These are phyloP conservation scores for Pseudisothecium myosuroides DNA, from an alignment of 225 moss, liverwort and hornwort genomes.

Conservation along the genomic window DNA sequence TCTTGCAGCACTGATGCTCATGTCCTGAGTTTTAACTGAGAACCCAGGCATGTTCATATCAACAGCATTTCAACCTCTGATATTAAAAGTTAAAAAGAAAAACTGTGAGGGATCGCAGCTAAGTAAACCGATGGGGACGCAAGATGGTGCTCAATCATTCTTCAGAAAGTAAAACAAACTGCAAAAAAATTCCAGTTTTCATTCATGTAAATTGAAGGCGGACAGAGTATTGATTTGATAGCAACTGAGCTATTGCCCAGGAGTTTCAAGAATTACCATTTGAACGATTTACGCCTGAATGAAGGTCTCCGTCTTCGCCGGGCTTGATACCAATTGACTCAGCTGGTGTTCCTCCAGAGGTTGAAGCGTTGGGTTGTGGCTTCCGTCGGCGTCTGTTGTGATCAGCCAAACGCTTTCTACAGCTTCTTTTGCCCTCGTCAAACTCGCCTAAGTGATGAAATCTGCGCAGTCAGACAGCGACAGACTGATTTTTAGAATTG, in stretches of 20 bases:
- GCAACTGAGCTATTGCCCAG: background rate
- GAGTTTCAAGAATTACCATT: slow-evolving; percentile 12
- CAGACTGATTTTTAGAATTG: background rate
- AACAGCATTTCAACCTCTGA: background rate
- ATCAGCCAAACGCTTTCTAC: slow-evolving; percentile 82
- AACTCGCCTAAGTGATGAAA: slow-evolving; percentile 85
- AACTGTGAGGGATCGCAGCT: background rate
- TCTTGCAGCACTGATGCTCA: background rate
- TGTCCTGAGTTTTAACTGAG: background rate
- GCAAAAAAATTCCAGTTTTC: background rate
- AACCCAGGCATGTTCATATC: background rate
- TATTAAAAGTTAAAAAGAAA: background rate
- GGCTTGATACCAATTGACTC: slow-evolving; percentile 51
- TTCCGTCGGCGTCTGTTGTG: slow-evolving; percentile 88
- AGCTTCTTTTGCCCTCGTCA: slow-evolving; percentile 95
- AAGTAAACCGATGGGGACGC: background rate
- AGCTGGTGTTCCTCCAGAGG: slow-evolving; percentile 29
- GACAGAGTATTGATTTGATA: background rate
- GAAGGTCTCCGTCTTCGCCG: slow-evolving; percentile 37
- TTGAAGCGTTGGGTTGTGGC: slow-evolving; percentile 67
- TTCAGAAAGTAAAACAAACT: background rate
- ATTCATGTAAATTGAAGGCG: background rate
- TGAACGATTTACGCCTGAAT: slow-evolving; percentile 21
- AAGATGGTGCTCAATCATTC: background rate
- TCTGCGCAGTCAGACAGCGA: slow-evolving; percentile 31